These are phyloP conservation scores for Mycosarcoma maydis DNA, from an alignment of 1,284 basidiomycete genomes.

Conservation along the genomic window DNA sequence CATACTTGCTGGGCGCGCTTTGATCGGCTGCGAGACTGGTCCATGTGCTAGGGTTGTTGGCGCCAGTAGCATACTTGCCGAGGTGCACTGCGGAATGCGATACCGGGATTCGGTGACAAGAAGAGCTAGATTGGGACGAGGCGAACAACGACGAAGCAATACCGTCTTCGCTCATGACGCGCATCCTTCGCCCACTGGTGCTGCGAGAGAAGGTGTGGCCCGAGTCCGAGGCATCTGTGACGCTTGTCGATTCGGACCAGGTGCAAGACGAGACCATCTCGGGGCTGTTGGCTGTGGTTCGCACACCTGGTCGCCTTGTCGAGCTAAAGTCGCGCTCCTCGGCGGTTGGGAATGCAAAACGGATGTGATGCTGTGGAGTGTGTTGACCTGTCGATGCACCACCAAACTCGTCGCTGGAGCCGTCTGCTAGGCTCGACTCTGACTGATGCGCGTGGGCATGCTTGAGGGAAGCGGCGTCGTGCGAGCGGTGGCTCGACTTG, in stretches of 20 bases:
- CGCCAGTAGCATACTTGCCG: constrained; percentile 5
- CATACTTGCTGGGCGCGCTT: background rate
- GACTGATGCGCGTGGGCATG: constrained; percentile 9
- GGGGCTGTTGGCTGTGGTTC: constrained; percentile 25
- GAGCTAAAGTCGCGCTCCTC: background rate
- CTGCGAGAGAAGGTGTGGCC: constrained; percentile 27
- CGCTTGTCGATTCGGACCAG: constrained; percentile 3
- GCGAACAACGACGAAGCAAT: constrained; percentile 18
- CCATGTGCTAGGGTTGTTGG: constrained; percentile 4
- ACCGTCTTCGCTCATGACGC: constrained; percentile 53
- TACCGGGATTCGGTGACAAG: constrained; percentile 16
- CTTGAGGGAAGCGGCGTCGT: background rate
- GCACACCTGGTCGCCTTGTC: constrained; percentile 11
- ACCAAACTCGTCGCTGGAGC: constrained; percentile 36
- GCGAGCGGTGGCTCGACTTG: constrained; percentile 6
- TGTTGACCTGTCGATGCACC: constrained; percentile 18
- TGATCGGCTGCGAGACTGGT: constrained; percentile 8
- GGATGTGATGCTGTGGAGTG: constrained; percentile 11
- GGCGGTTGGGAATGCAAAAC: constrained; percentile 14
- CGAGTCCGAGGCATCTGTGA: constrained; percentile 7
- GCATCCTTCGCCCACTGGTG: constrained; percentile 30
- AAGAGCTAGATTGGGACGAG: constrained; percentile 1
- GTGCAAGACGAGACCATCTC: constrained; percentile 11
- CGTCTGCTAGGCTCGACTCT: constrained; percentile 38
- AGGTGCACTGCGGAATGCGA: constrained; percentile 31